These are phyloP conservation scores for Hypoxylon fragiforme DNA, from an alignment of 495 filamentous ascomycete species.

Conservation along the genomic window DNA sequence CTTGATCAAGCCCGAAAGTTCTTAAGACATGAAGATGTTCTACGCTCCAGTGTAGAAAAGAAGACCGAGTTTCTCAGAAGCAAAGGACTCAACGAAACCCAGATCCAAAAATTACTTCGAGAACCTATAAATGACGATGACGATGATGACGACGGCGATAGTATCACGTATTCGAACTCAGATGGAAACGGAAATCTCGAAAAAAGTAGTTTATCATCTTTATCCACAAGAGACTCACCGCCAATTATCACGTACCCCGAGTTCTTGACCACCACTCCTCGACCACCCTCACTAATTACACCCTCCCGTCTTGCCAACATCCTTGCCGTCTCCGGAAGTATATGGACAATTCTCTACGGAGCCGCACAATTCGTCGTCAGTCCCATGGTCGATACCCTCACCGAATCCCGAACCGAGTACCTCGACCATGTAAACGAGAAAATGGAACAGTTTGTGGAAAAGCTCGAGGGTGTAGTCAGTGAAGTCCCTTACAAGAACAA, in stretches of 20 bases:
- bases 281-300: constrained; percentile 72
- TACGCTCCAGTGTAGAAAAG: constrained; percentile 66
- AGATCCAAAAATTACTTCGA: constrained; percentile 69
- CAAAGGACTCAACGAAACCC: constrained; percentile 71
- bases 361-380: constrained; percentile 76
- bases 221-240: constrained; percentile 55
- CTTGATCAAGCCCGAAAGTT: constrained; percentile 76
- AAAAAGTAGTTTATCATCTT: not conserved
- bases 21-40: constrained; percentile 77
- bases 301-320: constrained; percentile 73
- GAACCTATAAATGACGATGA: too few relatives aligned
- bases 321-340: constrained; percentile 71
- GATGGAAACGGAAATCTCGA: constrained; percentile 25
- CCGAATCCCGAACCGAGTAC: constrained; percentile 80
- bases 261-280: constrained; percentile 73
- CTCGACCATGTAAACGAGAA: constrained; percentile 65
- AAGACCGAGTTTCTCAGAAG: constrained; percentile 78
- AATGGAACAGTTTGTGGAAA: constrained; percentile 69
- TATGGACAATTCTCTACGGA: constrained; percentile 76
- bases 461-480: constrained; percentile 72
- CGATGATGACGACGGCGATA: constrained; percentile 22
- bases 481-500: constrained; percentile 45
- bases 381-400: constrained; percentile 79
- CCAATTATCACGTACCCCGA: constrained; percentile 99
- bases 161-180: constrained; percentile 9